phyloP scores from a whole-genome alignment of 495 filamentous ascomycete genomes.

The Hypomontagnella monticulosa region DNA sequence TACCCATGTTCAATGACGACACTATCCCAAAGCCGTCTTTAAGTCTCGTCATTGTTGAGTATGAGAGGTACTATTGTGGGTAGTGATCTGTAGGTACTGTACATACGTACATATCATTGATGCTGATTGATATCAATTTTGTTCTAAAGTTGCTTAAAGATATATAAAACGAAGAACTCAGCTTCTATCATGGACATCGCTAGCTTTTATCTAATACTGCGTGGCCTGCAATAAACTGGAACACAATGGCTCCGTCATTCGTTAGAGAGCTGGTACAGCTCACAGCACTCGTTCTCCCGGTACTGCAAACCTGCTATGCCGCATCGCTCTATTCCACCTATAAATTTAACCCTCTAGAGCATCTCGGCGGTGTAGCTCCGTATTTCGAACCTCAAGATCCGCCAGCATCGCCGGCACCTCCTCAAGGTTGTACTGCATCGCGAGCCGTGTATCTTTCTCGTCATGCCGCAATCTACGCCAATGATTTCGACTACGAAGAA shows the following conservation, averaged over 20 bases:
- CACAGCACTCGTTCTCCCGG: conserved; percentile 22
- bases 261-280: conserved; percentile 32
- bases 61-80: no score
- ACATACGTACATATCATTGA: no score
- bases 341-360: conserved; percentile 57
- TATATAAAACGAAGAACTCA: not conserved
- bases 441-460: conserved; percentile 56
- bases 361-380: conserved; percentile 59
- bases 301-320: conserved; percentile 31
- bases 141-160: not conserved
- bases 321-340: conserved; percentile 49
- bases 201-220: not conserved
- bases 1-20: conserved; percentile 25
- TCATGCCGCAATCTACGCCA: conserved; percentile 61
- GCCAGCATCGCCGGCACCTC: conserved; percentile 46
- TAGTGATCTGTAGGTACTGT: no score
- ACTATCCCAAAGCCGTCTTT: not conserved
- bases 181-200: not conserved
- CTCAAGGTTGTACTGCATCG: conserved; percentile 54
- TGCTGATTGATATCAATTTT: no score
- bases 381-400: conserved; percentile 61
- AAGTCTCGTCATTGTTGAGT: no score
- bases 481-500: conserved; percentile 59
- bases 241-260: conserved; percentile 30
- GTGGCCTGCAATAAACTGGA: not conserved